phyloP scores from a whole-genome alignment of 1,139 yeast genomes.

The Diutina rugosa region DNA sequence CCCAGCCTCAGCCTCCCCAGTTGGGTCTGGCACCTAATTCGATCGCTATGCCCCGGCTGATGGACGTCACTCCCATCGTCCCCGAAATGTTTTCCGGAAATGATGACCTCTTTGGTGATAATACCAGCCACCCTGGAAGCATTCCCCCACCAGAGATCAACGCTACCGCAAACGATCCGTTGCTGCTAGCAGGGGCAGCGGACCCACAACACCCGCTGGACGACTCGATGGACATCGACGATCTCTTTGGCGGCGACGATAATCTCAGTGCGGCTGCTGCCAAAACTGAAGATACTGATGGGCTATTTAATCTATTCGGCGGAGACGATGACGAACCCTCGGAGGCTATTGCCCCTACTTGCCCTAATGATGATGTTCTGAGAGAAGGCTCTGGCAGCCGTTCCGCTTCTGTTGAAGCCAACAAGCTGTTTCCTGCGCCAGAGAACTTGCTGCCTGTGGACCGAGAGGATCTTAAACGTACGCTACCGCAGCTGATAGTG shows the following conservation, averaged over 20 bases:
- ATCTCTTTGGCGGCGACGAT: not conserved
- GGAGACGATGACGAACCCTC: not conserved
- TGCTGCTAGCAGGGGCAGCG: not conserved
- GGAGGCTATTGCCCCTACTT: not conserved
- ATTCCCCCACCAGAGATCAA: not conserved
- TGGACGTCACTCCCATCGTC: not conserved
- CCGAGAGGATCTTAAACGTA: not conserved
- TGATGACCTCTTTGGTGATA: not conserved
- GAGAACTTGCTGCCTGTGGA: not conserved
- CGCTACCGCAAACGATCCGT: not conserved
- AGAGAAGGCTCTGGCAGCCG: too few relatives aligned
- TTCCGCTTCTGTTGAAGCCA: not conserved
- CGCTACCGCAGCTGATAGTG: not conserved
- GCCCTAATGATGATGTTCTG: not conserved
- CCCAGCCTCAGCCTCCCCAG: not conserved
- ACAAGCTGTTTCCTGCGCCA: not conserved
- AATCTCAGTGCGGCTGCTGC: not conserved
- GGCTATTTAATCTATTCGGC: not conserved
- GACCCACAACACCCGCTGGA: not conserved
- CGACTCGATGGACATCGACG: slow-evolving; percentile 1
- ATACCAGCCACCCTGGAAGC: not conserved
- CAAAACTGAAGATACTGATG: not conserved
- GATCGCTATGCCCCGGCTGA: not conserved
- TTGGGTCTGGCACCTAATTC: not conserved
- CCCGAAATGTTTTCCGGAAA: not conserved